Conservation (phyloP, 257 asterid genomes). For the Solanum chilense region DNA sequence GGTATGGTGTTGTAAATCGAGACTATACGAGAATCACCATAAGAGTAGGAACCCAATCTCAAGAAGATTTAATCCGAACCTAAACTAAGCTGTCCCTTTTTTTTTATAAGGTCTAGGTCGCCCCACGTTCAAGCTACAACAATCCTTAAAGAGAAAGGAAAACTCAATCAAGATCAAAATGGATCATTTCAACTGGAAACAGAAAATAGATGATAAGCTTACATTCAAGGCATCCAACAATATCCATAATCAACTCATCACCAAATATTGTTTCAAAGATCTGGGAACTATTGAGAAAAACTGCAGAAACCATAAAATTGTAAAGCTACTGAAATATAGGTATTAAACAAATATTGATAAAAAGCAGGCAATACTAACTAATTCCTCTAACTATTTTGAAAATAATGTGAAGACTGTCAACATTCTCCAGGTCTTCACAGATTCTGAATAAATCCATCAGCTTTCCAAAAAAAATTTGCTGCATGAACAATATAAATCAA, state of each 20-base stretch:
- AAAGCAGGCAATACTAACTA: conserved; percentile 34
- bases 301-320: conserved; percentile 36
- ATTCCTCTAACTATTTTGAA: conserved; percentile 84
- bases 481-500: conserved; percentile 26
- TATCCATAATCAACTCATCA: conserved; percentile 83
- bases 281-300: conserved; percentile 67
- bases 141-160: neutral
- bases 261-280: conserved; percentile 82
- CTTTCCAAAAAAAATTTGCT: conserved; percentile 75
- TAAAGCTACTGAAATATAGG: neutral
- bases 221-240: conserved; percentile 96
- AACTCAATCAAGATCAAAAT: neutral
- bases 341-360: neutral
- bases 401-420: conserved; percentile 73
- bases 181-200: neutral
- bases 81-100: neutral
- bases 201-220: conserved; percentile 14
- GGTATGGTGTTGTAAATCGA: neutral
- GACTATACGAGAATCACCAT: neutral
- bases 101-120: neutral
- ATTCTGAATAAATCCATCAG: conserved; percentile 64
- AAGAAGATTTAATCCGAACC: neutral
- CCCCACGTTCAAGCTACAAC: neutral
- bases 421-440: conserved; percentile 77
- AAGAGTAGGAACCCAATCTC: neutral